phyloP scores from a whole-genome alignment of 768 basidiomycete species.

The Termitomyces sp. region DNA sequence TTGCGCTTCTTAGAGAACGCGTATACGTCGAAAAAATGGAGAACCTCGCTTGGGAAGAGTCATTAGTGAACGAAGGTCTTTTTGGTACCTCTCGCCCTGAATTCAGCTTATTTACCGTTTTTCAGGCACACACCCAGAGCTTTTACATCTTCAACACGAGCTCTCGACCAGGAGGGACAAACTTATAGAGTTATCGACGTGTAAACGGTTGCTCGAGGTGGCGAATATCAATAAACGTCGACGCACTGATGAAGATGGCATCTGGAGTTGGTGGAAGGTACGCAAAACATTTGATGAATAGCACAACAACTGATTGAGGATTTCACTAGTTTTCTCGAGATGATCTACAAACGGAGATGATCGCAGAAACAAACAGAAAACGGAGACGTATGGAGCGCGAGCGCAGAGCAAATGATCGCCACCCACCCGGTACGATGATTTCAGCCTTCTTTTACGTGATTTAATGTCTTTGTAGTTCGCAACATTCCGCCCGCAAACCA shows the following conservation, averaged over 20 bases:
- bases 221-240: constrained; percentile 56
- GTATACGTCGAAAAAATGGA: constrained; percentile 96
- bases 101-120: constrained; percentile 1
- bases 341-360: constrained; percentile 79
- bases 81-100: constrained; percentile 8
- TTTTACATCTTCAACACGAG: constrained; percentile 75
- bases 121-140: constrained; percentile 80
- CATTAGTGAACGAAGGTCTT: constrained; percentile 71
- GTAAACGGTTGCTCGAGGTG: constrained; percentile 64
- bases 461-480: constrained; percentile 35
- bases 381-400: constrained; percentile 82
- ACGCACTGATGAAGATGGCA: constrained; percentile 63
- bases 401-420: constrained; percentile 70
- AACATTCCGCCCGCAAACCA: constrained; percentile 52
- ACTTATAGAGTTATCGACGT: constrained; percentile 73
- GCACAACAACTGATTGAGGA: constrained; percentile 2
- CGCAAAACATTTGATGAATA: constrained; percentile 10
- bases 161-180: constrained; percentile 75
- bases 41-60: constrained; percentile 81
- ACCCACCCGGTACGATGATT: constrained; percentile 54
- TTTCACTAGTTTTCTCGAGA: constrained; percentile 60
- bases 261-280: constrained; percentile 94
- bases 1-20: constrained; percentile 78
- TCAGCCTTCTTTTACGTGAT: not conserved
- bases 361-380: constrained; percentile 85